These are phyloP conservation scores for Claviceps sp. DNA, from an alignment of 2,329 filamentous ascomycete genomes.

Conservation along the genomic window DNA sequence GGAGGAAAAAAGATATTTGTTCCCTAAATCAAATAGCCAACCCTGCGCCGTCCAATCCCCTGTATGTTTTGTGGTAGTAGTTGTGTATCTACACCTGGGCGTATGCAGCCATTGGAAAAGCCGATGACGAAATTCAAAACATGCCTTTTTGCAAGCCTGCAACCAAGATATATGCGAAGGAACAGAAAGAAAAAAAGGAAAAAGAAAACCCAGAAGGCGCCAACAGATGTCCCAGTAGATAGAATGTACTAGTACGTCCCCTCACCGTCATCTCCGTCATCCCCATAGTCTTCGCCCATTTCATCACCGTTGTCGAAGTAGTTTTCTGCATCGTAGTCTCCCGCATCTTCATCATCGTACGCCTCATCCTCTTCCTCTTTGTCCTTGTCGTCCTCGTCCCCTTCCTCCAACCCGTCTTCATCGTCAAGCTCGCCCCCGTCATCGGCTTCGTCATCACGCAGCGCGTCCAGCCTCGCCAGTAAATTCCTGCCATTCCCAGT, in stretches of 20 bases:
- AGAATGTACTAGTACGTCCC: constrained; percentile 20
- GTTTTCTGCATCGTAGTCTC: constrained; percentile 47
- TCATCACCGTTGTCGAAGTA: constrained; percentile 48
- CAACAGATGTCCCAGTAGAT: not conserved
- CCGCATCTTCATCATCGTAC: constrained; percentile 45
- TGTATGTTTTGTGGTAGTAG: not conserved
- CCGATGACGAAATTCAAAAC: not conserved
- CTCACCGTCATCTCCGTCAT: constrained; percentile 36
- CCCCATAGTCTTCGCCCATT: constrained; percentile 35
- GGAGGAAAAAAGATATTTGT: no score
- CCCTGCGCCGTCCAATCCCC: not conserved
- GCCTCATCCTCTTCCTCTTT: constrained; percentile 35
- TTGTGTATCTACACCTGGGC: constrained; percentile 1
- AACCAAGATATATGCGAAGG: not conserved
- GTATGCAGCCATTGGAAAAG: not conserved
- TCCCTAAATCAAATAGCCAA: not conserved
- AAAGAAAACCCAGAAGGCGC: not conserved
- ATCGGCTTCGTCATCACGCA: constrained; percentile 37
- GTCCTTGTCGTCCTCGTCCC: constrained; percentile 32
- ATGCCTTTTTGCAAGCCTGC: not conserved
- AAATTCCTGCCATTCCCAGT: constrained; percentile 21
- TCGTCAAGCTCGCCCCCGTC: constrained; percentile 36
- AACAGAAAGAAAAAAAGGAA: not conserved
- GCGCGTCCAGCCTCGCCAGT: constrained; percentile 30
- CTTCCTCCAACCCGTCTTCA: constrained; percentile 31